phyloP scores from a whole-genome alignment of 225 moss, liverwort and hornwort genomes.

The Pleurozium schreberi region DNA sequence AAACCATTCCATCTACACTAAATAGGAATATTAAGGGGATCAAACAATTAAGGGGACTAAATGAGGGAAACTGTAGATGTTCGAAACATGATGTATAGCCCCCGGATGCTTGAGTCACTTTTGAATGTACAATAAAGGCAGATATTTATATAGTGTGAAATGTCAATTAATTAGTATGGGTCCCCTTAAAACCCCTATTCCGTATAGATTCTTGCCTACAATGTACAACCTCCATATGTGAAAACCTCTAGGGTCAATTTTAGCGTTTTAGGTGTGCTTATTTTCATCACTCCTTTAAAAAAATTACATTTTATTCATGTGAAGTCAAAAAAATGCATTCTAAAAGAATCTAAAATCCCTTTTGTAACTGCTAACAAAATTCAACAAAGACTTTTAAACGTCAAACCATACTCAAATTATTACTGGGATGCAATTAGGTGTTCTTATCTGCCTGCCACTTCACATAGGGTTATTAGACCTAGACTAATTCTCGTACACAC shows the following conservation, averaged over 20 bases:
- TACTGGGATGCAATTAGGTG: background rate
- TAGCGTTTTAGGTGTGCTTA: background rate
- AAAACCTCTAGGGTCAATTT: background rate
- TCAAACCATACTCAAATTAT: background rate
- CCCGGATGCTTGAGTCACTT: too few relatives aligned
- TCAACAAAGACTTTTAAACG: background rate
- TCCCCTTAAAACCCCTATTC: too few relatives aligned
- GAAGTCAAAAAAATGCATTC: background rate
- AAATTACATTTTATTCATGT: background rate
- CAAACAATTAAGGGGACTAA: too few relatives aligned
- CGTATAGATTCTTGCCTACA: background rate
- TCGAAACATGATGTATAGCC: too few relatives aligned
- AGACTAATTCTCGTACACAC: too few relatives aligned
- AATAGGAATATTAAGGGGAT: too few relatives aligned
- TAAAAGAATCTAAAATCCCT: background rate
- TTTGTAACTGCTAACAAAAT: background rate
- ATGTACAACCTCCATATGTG: background rate
- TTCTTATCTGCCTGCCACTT: background rate
- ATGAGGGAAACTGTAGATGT: too few relatives aligned
- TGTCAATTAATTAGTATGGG: too few relatives aligned
- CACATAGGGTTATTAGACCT: too few relatives aligned
- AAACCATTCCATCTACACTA: background rate
- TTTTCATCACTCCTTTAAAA: background rate
- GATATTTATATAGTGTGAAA: too few relatives aligned
- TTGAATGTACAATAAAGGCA: too few relatives aligned